Evolutionary conservation across 805 yeast genomes (phyloP), one percentile per base, ranked within the genome.

Genomic region (Kregervanrija pseudodelftensis): DNA sequence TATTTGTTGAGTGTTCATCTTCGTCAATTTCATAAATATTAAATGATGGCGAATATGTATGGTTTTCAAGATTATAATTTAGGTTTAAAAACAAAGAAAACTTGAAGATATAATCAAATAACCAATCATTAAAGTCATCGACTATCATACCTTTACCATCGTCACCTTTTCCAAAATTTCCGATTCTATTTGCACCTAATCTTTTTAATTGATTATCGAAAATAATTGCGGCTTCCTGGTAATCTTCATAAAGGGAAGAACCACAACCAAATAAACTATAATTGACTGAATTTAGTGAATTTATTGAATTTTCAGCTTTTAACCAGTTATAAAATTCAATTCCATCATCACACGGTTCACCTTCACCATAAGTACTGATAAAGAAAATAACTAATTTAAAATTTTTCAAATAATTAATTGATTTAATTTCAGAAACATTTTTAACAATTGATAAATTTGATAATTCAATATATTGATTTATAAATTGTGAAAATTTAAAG

Each of bases 341-440:
- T 4, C 95, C 91, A 56, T 86, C 85, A 60, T 90, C 96, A 30
- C 98, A 90, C 52, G 95, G 95, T 61, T 91, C 98, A 57, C 98
- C 98, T 64, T 91, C 97, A 49, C 98, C 98, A 58, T 90, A 89
- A 8, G 96, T 85, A 28, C 97, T 88, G 59, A 91, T 68, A 57
- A 90, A 74, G 57, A 90, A 80, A 42, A 73, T 63, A 30, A 65
- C 60, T 2, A 55, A 33, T 3, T 37, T 36, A 14, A 14, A 40
- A 3, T 22, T 30, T 30, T 14, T 28, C 28, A 35, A 34, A 35
- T 36, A 37, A 5, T 38, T 41, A 30, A 40, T 36, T 32, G 34
- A 13, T 15, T 15, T 17, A n/a, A 37, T 22, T 30, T 13, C 38
- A 30, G 13, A 39, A 11, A 41, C 42, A 31, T 42, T 31, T 4